Evolutionary conservation across 768 basidiomycete genomes (phyloP).

Genomic region (Suillus subluteus): DNA sequence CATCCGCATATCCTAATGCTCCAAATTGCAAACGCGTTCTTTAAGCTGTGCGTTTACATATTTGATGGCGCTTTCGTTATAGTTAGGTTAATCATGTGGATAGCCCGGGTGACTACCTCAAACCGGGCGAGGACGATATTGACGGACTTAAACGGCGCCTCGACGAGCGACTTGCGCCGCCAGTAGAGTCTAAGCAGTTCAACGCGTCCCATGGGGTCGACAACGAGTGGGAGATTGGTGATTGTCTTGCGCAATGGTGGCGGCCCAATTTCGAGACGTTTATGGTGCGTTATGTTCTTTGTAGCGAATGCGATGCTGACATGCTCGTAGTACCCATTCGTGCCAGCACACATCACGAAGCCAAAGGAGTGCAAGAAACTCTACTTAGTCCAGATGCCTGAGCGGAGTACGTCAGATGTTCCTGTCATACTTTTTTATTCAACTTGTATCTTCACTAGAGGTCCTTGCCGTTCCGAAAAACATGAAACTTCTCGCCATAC

Average conservation of each 20-base stretch:
- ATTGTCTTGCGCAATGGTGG: conserved; percentile 99
- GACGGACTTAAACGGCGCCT: conserved; percentile 89
- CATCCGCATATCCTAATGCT: conserved; percentile 98
- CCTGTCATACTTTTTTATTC: conserved; percentile 4
- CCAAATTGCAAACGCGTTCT: conserved; percentile 98
- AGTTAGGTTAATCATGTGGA: neutral
- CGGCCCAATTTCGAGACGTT: conserved; percentile 98
- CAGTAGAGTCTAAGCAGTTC: conserved; percentile 72
- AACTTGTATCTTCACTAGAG: conserved; percentile 52
- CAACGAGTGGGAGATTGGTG: conserved; percentile 95
- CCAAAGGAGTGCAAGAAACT: conserved; percentile 99
- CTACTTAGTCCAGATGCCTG: conserved; percentile 94
- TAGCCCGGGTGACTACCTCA: conserved; percentile 98
- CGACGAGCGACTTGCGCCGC: conserved; percentile 87
- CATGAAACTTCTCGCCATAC: conserved; percentile 97
- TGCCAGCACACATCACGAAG: conserved; percentile 94
- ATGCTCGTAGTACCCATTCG: conserved; percentile 77
- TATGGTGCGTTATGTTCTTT: conserved; percentile 65
- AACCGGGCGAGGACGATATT: conserved; percentile 92
- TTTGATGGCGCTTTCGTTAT: neutral
- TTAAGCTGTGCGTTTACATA: conserved; percentile 80
- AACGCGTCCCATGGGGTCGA: conserved; percentile 76
- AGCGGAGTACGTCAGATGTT: conserved; percentile 67
- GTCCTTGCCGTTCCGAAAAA: conserved; percentile 97
- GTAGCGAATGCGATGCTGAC: neutral